Evolutionary conservation across 257 asterid species (phyloP).

Genomic region (Solanum arcanum): DNA sequence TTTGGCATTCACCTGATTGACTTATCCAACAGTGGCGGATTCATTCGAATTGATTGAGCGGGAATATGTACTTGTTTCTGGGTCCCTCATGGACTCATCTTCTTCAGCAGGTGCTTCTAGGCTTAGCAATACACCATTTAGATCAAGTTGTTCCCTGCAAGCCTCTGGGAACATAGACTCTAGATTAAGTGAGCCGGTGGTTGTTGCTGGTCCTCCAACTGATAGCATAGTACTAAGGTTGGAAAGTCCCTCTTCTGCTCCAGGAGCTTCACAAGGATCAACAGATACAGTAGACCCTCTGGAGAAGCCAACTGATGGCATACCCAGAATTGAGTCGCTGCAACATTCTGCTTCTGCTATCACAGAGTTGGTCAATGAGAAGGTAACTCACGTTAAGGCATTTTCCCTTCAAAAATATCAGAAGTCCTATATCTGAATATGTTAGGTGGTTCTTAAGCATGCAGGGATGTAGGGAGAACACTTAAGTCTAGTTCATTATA

Average conservation of each 20-base stretch:
- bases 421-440: neutral
- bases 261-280: slow-evolving; percentile 56
- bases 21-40: slow-evolving; percentile 38
- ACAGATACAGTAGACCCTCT: slow-evolving; percentile 28
- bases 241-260: slow-evolving; percentile 52
- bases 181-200: slow-evolving; percentile 40
- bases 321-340: slow-evolving; percentile 62
- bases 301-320: slow-evolving; percentile 53
- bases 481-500: neutral
- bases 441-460: neutral
- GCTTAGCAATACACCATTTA: slow-evolving; percentile 32
- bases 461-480: neutral
- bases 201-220: slow-evolving; percentile 29
- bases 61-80: slow-evolving; percentile 75
- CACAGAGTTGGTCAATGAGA: slow-evolving; percentile 58
- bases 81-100: slow-evolving; percentile 53
- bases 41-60: slow-evolving; percentile 62
- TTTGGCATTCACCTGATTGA: slow-evolving; percentile 14
- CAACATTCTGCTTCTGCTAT: slow-evolving; percentile 53
- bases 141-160: slow-evolving; percentile 39
- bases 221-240: slow-evolving; percentile 30
- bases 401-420: neutral
- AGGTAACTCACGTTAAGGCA: slow-evolving; percentile 29
- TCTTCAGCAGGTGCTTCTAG: slow-evolving; percentile 44
- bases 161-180: slow-evolving; percentile 23